These are phyloP conservation scores for Rostrohypoxylon terebratum DNA, from an alignment of 495 filamentous ascomycete species.

Conservation along the genomic window DNA sequence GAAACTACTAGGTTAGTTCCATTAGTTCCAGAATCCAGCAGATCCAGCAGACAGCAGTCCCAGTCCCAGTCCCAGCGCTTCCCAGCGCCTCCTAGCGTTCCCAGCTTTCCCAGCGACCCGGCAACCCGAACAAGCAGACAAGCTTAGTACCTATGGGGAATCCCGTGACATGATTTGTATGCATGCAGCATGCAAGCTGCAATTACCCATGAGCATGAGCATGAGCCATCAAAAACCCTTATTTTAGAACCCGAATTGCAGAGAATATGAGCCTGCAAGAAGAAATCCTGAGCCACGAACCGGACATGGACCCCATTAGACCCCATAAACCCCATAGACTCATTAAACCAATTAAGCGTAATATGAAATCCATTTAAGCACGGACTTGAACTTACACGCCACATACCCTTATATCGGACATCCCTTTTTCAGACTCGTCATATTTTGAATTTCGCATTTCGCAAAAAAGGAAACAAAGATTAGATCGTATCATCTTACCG, in stretches of 20 bases:
- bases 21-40: too few species aligned
- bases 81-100: too few species aligned
- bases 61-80: background rate
- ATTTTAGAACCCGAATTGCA: slow-evolving; percentile 37
- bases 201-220: slow-evolving; percentile 34
- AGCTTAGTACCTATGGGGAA: slow-evolving; percentile 18
- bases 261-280: slow-evolving; percentile 27
- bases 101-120: background rate
- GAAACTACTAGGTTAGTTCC: background rate
- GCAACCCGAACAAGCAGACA: slow-evolving; percentile 5
- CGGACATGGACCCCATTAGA: slow-evolving; percentile 1
- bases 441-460: slow-evolving; percentile 13
- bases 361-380: slow-evolving; percentile 32
- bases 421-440: slow-evolving; percentile 31
- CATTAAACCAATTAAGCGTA: slow-evolving; percentile 1
- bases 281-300: slow-evolving; percentile 34
- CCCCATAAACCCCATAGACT: too few species aligned
- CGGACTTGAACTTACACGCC: slow-evolving; percentile 7
- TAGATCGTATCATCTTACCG: slow-evolving; percentile 40
- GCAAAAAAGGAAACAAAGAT: slow-evolving; percentile 22
- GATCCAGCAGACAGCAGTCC: background rate
- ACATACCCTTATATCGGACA: slow-evolving; percentile 17
- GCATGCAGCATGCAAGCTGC: slow-evolving; percentile 47
- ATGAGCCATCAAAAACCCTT: slow-evolving; percentile 1
- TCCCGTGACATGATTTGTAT: slow-evolving; percentile 42